Conservation (phyloP, 768 basidiomycete species). For the Rhodosporidiobolus odoratus region DNA sequence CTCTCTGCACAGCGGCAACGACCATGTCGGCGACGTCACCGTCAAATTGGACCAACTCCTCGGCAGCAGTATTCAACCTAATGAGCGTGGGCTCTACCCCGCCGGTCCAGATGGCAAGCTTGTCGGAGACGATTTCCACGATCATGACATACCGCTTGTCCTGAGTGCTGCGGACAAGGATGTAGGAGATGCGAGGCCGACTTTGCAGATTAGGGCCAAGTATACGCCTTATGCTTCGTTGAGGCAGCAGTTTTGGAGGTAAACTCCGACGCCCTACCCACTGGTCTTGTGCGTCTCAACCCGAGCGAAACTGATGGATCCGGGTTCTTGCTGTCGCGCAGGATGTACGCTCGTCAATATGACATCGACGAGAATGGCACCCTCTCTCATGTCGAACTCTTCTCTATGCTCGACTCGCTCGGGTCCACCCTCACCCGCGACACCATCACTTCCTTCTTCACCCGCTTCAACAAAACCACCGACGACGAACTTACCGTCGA, state of each 20-base stretch:
- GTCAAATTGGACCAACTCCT: constrained; percentile 69
- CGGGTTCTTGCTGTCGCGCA: not conserved
- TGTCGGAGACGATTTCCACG: constrained; percentile 59
- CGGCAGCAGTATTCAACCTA: constrained; percentile 59
- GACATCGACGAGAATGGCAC: constrained; percentile 73
- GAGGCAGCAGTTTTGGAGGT: constrained; percentile 42
- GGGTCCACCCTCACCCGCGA: constrained; percentile 78
- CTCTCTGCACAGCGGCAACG: constrained; percentile 53
- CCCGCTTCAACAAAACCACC: constrained; percentile 60
- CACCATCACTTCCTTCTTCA: constrained; percentile 79
- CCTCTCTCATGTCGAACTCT: constrained; percentile 77
- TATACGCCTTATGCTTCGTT: constrained; percentile 80
- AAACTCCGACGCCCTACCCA: constrained; percentile 1
- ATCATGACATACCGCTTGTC: constrained; percentile 57
- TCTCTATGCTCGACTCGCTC: constrained; percentile 92
- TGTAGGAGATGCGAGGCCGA: constrained; percentile 68
- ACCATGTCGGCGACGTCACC: constrained; percentile 72
- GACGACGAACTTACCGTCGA: constrained; percentile 70
- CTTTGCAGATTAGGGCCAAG: constrained; percentile 73
- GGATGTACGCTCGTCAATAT: constrained; percentile 79
- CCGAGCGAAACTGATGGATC: not conserved
- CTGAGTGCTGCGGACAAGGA: constrained; percentile 47
- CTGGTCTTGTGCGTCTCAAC: not conserved
- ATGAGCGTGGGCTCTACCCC: constrained; percentile 55
- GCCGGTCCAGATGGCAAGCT: constrained; percentile 55